Evolutionary conservation across 129 eudicot genomes (phyloP).

Genomic region (Pseudognaphalium luteoalbum): DNA sequence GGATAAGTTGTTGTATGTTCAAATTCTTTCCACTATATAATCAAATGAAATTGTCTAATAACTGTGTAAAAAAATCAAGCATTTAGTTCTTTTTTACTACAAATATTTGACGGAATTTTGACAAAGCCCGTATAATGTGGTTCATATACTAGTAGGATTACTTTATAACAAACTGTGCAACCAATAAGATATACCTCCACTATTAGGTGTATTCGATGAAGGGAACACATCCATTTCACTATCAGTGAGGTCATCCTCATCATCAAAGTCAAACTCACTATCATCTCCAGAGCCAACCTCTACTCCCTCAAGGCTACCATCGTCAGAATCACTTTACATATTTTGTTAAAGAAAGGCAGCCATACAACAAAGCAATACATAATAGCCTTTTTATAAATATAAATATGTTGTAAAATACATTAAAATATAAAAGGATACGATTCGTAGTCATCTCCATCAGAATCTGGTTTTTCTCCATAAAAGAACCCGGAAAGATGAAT

Average conservation of each 20-base stretch:
- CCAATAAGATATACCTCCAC: conserved; percentile 64
- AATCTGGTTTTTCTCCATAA: conserved; percentile 51
- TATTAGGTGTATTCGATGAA: conserved; percentile 42
- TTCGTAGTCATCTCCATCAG: conserved; percentile 44
- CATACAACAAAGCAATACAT: not conserved
- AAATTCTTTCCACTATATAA: too few relatives aligned
- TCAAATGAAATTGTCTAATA: too few relatives aligned
- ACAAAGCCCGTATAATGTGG: not conserved
- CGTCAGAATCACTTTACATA: conserved; percentile 55
- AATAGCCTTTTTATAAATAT: not conserved
- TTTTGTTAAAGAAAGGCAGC: conserved; percentile 43
- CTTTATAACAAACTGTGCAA: not conserved
- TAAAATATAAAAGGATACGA: conserved; percentile 67
- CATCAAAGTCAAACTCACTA: conserved; percentile 43
- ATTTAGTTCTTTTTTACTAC: not conserved
- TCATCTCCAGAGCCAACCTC: conserved; percentile 39
- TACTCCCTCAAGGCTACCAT: conserved; percentile 31
- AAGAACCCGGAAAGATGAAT: conserved; percentile 92
- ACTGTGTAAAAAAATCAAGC: too few relatives aligned
- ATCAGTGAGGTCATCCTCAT: conserved; percentile 48
- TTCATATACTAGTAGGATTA: not conserved
- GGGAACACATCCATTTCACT: conserved; percentile 47
- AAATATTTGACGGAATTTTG: not conserved
- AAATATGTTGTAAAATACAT: not conserved
- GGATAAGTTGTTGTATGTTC: not conserved